Percentiles rank a stretch among this genome's conserved stretches.
Evolutionary conservation across 2,329 filamentous ascomycete species (phyloP).

Genomic region (Botrytis sinoallii): DNA sequence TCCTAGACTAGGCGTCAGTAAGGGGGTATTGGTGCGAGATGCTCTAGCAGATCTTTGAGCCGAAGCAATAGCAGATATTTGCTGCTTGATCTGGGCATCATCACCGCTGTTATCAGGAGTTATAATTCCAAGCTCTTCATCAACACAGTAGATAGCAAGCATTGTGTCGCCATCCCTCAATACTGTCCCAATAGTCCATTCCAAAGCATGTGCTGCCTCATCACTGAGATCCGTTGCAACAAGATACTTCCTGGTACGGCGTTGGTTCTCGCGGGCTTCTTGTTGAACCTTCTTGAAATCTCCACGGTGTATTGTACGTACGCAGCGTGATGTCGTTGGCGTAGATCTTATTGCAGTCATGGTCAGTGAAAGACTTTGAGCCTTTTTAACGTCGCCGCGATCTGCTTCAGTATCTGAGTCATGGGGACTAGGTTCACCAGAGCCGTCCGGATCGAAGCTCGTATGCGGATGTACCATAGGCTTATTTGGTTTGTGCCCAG

Average conservation of each 20-base stretch:
- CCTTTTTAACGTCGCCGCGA: constrained; percentile 78
- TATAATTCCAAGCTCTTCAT: constrained; percentile 73
- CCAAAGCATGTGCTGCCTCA: constrained; percentile 89
- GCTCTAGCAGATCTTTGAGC: constrained; percentile 38
- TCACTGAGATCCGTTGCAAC: constrained; percentile 95
- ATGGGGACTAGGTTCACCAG: constrained; percentile 54
- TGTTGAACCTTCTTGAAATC: constrained; percentile 75
- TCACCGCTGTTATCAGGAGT: constrained; percentile 44
- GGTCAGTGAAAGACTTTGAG: constrained; percentile 78
- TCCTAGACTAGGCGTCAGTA: constrained; percentile 23
- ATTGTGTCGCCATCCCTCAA: constrained; percentile 91
- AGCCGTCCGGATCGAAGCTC: constrained; percentile 66
- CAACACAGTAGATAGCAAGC: constrained; percentile 87
- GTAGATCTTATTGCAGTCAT: constrained; percentile 77
- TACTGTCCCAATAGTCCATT: constrained; percentile 97
- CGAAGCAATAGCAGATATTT: constrained; percentile 68
- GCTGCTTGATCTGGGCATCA: constrained; percentile 72
- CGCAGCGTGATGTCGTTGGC: constrained; percentile 72
- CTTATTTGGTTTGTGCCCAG: constrained; percentile 54
- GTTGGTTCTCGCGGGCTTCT: constrained; percentile 74
- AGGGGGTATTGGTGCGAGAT: constrained; percentile 27
- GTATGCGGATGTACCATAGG: constrained; percentile 73
- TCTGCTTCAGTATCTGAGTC: constrained; percentile 87
- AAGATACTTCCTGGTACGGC: constrained; percentile 81
- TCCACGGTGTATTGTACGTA: constrained; percentile 86